Evolutionary conservation across 257 asterid genomes (phyloP).

Genomic region (Voacanga thouarsii): DNA sequence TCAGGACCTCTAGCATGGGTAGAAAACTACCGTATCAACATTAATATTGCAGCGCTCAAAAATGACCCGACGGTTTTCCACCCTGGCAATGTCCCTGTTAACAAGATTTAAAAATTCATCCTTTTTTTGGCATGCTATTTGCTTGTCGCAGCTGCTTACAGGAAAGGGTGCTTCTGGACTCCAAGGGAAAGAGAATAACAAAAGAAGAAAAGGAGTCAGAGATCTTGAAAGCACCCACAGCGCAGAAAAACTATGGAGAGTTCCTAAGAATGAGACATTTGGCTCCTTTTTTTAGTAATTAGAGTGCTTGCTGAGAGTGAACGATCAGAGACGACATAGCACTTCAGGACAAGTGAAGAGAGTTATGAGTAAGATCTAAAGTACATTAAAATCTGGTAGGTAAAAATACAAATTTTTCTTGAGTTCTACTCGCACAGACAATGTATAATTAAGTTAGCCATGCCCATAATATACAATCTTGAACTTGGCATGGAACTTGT

Average conservation of each 20-base stretch:
- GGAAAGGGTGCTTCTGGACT: too few relatives aligned
- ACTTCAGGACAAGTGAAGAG: neutral
- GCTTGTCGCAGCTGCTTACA: neutral
- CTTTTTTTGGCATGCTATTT: neutral
- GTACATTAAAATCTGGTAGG: neutral
- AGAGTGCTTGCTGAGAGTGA: neutral
- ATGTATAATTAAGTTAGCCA: neutral
- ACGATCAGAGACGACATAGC: neutral
- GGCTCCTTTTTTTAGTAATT: neutral
- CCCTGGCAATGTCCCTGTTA: too few relatives aligned
- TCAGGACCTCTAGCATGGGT: too few relatives aligned
- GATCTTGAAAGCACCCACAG: too few relatives aligned
- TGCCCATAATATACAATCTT: neutral
- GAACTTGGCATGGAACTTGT: neutral
- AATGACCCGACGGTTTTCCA: too few relatives aligned
- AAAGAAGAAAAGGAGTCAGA: too few relatives aligned
- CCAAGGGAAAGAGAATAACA: too few relatives aligned
- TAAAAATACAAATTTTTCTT: neutral
- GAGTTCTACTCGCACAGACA: neutral
- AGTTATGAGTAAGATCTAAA: neutral
- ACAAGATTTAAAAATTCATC: too few relatives aligned
- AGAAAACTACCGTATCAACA: too few relatives aligned
- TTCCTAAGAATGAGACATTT: neutral
- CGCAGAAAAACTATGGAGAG: too few relatives aligned
- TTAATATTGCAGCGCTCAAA: too few relatives aligned